Evolutionary conservation across 768 basidiomycete species (phyloP), one percentile per base, ranked within the genome.

Genomic region (Wakefieldia striispora): DNA sequence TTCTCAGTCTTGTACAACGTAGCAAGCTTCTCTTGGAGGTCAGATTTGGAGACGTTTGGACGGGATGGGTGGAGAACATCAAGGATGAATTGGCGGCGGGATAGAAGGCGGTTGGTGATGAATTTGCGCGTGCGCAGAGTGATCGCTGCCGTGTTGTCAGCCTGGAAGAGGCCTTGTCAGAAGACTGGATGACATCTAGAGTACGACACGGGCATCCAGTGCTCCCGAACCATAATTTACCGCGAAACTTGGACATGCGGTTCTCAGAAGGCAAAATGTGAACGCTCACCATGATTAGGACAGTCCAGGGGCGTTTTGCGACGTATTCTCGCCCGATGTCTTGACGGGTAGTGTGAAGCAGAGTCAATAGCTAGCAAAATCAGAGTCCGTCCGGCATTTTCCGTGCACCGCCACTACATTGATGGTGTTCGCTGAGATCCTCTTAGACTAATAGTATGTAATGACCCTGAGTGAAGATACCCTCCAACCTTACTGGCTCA

Each of bases 111-210:
- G 83, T 99, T 99, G 69, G 95, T 97, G 74, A 97, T 90, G 79
- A 98, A 98, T 80, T 99, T 97, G 72, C 95, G 90, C 47, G 97
- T 97, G 65, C 97, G 91, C 70, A 99, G 81, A 59, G 97, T 99
- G 61, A 99, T 80, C 52, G 95, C 86, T 70, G 91, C 81, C 71
- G 83, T 77, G 69, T 70, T 76, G 70, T 89, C 89, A 75, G 88
- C 81, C 88, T 91, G 53, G 43, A 58, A 49, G 57, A 53, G 41
- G n/a, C n/a, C n/a, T 11, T 48, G 55, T 65, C 49, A 54, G 56
- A 54, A 41, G 38, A 45, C 33, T 36, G 4, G 34, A 29, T 21
- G 56, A 44, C 68, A 71, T 64, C 69, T 33, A 29, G 34, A 47
- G 37, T 17, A 33, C 41, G 26, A 47, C 14, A 33, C 45, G 34